Base-by-base conservation (phyloP, 1,139 yeast species). In the Yamadazyma aaseri region DNA sequence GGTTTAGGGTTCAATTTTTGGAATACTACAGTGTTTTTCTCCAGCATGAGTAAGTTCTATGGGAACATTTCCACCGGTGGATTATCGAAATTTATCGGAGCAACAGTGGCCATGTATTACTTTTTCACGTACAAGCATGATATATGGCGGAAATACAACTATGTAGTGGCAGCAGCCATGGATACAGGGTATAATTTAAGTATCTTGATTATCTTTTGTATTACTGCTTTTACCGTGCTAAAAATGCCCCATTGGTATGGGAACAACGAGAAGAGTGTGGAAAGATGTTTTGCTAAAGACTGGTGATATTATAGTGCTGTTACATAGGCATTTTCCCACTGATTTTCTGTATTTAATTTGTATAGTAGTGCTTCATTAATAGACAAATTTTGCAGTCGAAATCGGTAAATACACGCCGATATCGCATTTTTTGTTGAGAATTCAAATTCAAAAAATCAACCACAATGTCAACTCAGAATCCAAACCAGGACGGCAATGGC, bases 181-280 rank as follows among this genome's bases (percentile, higher is more conserved):
- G 77, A 72, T 42, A 70, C 76, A 0, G 78, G 77, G 6, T 68
- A 64, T 45, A 71, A 71, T 38, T 46, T 71, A 31, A 58, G 73
- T 2, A 53, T 66, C 17, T 40, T 71, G 26, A 40, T 60, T 16
- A 56, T 71, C 7, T 71, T 71, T 45, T 39, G 64, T 17, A 59
- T 65, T 21, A 55, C 71, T 2, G 52, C 60, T 29, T 64, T 65
- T 1, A 50, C 50, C 23, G 45, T 49, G 0, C 46, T 59, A 4
- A 44, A 42, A 3, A 63, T 67, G 60, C 74, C 74, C 0, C 35
- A 55, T 31, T 72, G 77, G 78, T 72, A 73, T 71, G 77, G 77
- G 6, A 72, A 72, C 42, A 63, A 70, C 40, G 52, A 55, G 2
- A 40, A 42, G 5, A 65, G 59, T 36, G 57, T 72, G 4, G 77